Conservation (phyloP, 768 basidiomycete genomes). For the Leccinum sublutescens region DNA sequence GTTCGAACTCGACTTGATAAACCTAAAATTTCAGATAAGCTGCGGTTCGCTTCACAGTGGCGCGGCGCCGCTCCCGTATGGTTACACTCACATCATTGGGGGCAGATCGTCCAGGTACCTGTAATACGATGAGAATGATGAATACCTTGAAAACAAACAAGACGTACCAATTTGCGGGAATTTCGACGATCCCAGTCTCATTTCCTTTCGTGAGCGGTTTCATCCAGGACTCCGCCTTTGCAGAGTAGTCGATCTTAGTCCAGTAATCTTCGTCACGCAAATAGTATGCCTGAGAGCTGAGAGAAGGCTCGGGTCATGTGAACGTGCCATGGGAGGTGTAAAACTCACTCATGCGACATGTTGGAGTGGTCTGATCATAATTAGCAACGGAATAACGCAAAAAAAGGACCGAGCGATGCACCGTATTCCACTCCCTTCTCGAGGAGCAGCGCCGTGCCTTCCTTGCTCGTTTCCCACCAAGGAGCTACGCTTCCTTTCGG, state of each 20-base stretch:
- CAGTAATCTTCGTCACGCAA: slow-evolving; percentile 66
- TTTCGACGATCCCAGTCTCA: slow-evolving; percentile 58
- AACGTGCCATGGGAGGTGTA: neutral
- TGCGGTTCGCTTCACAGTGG: neutral
- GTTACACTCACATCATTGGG: slow-evolving; percentile 57
- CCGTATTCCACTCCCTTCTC: slow-evolving; percentile 77
- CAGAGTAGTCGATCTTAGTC: slow-evolving; percentile 68
- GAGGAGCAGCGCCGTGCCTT: slow-evolving; percentile 60
- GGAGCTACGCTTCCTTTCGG: slow-evolving; percentile 69
- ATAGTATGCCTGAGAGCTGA: slow-evolving; percentile 62
- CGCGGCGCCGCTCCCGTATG: neutral
- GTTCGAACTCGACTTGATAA: slow-evolving; percentile 64
- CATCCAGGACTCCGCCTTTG: slow-evolving; percentile 68
- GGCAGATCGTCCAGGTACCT: slow-evolving; percentile 74
- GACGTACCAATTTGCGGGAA: slow-evolving; percentile 67
- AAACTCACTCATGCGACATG: slow-evolving; percentile 50
- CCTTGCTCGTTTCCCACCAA: slow-evolving; percentile 78
- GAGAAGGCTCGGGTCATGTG: neutral
- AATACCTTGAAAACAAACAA: neutral
- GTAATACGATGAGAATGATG: neutral
- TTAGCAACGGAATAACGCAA: slow-evolving; percentile 3
- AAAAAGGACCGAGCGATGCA: slow-evolving; percentile 20
- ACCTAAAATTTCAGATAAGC: slow-evolving; percentile 40
- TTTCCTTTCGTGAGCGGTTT: slow-evolving; percentile 64
- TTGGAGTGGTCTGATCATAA: slow-evolving; percentile 50